A percentile compares a stretch with the other conserved stretches of the same genome.
Evolutionary conservation across 176 grass and related monocot genomes (phyloP).

Genomic region (Musa acuminata): DNA sequence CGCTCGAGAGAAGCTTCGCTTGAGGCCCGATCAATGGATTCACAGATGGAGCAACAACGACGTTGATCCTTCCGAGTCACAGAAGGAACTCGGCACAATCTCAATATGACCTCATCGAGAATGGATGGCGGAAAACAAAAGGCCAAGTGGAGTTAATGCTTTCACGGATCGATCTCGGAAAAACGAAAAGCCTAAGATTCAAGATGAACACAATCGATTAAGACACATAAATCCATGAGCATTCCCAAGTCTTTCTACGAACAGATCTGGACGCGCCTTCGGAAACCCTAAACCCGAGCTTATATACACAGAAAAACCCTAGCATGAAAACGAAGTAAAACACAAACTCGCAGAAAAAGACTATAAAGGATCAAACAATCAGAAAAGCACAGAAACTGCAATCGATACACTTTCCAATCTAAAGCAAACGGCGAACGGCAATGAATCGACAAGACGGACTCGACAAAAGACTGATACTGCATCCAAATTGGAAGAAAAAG

Average conservation of each 20-base stretch:
- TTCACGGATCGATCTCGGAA: neutral
- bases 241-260: neutral
- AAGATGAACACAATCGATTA: neutral
- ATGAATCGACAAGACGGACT: neutral
- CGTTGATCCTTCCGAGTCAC: neutral
- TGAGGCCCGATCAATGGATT: neutral
- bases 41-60: neutral
- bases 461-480: neutral
- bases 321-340: neutral
- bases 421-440: neutral
- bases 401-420: neutral
- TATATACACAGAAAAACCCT: neutral
- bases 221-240: neutral
- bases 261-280: neutral
- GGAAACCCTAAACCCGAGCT: conserved; percentile 3
- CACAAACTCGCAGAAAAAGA: neutral
- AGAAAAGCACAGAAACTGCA: neutral
- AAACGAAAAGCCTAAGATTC: neutral
- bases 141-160: neutral
- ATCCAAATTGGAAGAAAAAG: neutral
- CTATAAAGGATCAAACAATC: neutral
- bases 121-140: no score
- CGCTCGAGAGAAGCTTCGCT: neutral
- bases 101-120: no score
- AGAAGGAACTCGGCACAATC: neutral